Base-by-base conservation (phyloP, 2,329 filamentous ascomycete species). In the Aurifilum marmelostoma region DNA sequence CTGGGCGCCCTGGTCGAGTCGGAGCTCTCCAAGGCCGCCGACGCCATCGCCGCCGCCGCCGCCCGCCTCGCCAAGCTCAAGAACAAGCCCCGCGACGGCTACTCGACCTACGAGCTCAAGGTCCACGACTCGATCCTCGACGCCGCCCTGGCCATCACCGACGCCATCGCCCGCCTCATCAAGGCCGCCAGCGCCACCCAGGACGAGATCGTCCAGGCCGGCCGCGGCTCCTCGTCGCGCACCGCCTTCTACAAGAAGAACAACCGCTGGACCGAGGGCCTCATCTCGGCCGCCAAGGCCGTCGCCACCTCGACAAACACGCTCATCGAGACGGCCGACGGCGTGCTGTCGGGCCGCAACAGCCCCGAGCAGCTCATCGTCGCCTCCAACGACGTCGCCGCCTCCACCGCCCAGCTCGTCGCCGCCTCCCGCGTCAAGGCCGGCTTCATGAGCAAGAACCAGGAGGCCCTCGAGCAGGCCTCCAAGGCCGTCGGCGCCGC, bases 161-260 rank as follows among this genome's bases (percentile, higher is more conserved):
- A 91, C 74, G 96, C 96, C 50, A 98, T 99, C 75, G 92, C 93
- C 0, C 91, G 93, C 78, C 88, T 99, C 69, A 98, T 99, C 84
- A 95, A 96, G 80, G 96, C 96, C 0, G 96, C 96, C 8, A 97
- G 95, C 0, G 89, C 87, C 24, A 97, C 95, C 1, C 96, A 99
- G 79, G 90, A 97, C 78, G 96, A 99, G 82, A 99, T 99, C 77
- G 96, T 99, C 58, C 91, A 94, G 73, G 93, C 97, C 72, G 96
- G 96, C 9, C 91, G 92, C 27, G 96, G 96, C 47, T 92, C 91
- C 34, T 93, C 92, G 65, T 97, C 93, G 59, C 88, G 91, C 69
- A 97, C 94, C 1, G 94, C 94, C 32, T 99, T 99, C 80, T 99
- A 99, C 89, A 98, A 98, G 87, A 98, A 98, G 85, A 97, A 99